Evolutionary conservation across 2,329 filamentous ascomycete species (phyloP), one percentile per base, ranked within the genome.

Genomic region (Alternaria alternata): DNA sequence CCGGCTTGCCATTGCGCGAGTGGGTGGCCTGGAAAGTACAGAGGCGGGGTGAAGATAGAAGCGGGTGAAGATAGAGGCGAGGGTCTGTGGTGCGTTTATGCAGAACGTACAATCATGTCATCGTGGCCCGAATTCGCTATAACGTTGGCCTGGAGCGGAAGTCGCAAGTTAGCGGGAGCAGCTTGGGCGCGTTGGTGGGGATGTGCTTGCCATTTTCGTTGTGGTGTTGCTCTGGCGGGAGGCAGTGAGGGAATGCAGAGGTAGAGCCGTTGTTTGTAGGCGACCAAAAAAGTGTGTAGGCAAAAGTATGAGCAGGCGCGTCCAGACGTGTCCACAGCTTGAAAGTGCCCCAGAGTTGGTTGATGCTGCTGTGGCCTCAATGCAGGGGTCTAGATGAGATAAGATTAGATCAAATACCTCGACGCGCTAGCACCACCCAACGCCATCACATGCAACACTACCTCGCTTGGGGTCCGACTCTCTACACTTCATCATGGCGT

Each of bases 51-150:
- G 16, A 43, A 26, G 39, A 47, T 48, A 20, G 39, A 51, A 11
- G 6, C 24, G 24, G 30, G 39, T 38, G 28, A 18, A 8, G 41
- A 24, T 14, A 41, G 18, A 26, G 47, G 18, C n/a, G 43, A 44
- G 26, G 48, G 55, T 22, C 57, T 34, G 14, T 24, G 58, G 41
- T 38, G 32, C 38, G 55, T 24, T 53, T 34, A 11, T 28, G 57
- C 53, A 34, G 30, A 70, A 88, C 92, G 76, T 93, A 98, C 94
- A 87, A 99, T 97, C 94, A 98, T 98, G 80, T 97, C 94, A 90
- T 98, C 94, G 84, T 99, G 95, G 77, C 91, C 91, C 64, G 90
- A 91, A 81, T 92, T 93, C 67, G 90, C 87, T 81, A 94, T 93
- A 74, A 92, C 88, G 84, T 94, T 91, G 61, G 90, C 86, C 89